These are phyloP conservation scores for Cryptosporidium ubiquitum DNA, from an alignment of 169 alveolate species.

Conservation along the genomic window DNA sequence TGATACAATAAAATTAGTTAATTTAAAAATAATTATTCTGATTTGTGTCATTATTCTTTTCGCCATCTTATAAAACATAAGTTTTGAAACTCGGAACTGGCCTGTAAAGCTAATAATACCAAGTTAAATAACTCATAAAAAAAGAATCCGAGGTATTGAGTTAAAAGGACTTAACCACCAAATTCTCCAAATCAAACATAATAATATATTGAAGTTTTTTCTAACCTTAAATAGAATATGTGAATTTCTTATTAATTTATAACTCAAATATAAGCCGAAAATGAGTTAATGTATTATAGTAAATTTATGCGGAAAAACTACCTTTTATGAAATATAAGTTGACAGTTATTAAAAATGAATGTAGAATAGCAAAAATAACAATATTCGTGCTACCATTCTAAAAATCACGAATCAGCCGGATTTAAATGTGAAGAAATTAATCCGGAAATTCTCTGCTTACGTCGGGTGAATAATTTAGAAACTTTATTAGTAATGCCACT, in stretches of 20 bases:
- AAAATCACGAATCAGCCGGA: neutral
- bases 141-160: neutral
- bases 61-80: neutral
- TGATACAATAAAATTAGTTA: too few species aligned
- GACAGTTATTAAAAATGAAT: neutral
- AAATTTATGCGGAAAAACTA: too few species aligned
- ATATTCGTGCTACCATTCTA: neutral
- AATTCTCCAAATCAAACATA: neutral
- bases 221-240: neutral
- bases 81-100: neutral
- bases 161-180: too few species aligned
- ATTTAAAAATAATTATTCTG: too few species aligned
- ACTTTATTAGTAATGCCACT: neutral
- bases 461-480: neutral
- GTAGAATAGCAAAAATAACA: neutral
- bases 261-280: too few species aligned
- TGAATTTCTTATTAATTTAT: too few species aligned
- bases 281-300: too few species aligned
- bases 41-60: neutral
- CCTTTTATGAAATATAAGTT: too few species aligned
- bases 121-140: neutral
- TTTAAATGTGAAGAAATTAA: neutral
- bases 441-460: constrained; percentile 4
- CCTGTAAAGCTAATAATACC: neutral
- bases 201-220: neutral